phyloP scores from a whole-genome alignment of 2,329 filamentous ascomycete species.

The Hymenoscyphus fructigenus region DNA sequence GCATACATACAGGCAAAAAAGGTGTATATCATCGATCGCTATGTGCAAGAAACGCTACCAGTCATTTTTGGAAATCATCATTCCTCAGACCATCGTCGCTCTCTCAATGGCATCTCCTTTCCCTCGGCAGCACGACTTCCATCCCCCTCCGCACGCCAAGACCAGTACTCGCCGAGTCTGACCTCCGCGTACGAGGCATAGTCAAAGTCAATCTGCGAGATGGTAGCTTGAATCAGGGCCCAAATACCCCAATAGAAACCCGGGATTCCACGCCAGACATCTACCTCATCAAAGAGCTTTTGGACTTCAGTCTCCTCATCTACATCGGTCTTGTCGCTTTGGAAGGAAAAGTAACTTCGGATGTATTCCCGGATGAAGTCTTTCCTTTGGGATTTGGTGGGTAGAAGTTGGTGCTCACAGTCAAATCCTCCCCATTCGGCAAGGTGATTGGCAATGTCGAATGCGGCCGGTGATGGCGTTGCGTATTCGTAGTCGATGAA shows the following conservation, averaged over 20 bases:
- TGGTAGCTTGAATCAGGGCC: conserved; percentile 90
- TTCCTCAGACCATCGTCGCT: conserved; percentile 66
- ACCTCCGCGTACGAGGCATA: conserved; percentile 89
- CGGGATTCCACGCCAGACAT: conserved; percentile 82
- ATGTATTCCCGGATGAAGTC: conserved; percentile 86
- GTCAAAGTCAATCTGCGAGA: conserved; percentile 95
- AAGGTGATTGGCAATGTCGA: conserved; percentile 97
- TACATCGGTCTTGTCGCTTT: conserved; percentile 29
- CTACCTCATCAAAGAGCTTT: conserved; percentile 76
- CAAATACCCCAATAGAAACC: conserved; percentile 93
- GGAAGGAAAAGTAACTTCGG: conserved; percentile 60
- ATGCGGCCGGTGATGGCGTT: conserved; percentile 88
- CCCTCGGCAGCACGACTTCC: conserved; percentile 56
- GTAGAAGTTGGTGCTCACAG: conserved; percentile 83
- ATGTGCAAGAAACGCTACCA: background rate
- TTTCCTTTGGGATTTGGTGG: conserved; percentile 71
- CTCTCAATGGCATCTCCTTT: conserved; percentile 68
- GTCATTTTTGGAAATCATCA: conserved; percentile 5
- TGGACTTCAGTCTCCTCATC: conserved; percentile 63
- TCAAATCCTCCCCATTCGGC: conserved; percentile 98
- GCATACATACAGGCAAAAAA: background rate
- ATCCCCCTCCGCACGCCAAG: conserved; percentile 75
- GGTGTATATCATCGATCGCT: background rate
- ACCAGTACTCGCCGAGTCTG: conserved; percentile 87
- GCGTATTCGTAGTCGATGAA: conserved; percentile 99